phyloP scores from a whole-genome alignment of 179 eudicot species.

The Beta corolliflora region DNA sequence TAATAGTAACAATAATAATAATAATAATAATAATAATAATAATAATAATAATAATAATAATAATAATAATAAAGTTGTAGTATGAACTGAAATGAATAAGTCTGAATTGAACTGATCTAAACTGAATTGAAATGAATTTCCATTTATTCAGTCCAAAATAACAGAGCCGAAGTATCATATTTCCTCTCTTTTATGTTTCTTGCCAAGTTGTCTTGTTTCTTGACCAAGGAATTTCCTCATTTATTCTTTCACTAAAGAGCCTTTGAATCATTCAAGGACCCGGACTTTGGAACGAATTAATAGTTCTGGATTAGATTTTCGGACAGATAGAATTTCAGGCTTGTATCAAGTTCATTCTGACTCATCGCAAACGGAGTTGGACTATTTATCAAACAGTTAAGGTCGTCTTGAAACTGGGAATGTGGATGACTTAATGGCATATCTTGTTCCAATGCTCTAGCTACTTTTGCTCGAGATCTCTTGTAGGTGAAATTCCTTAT shows the following conservation, averaged over 20 bases:
- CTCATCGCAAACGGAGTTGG: not conserved
- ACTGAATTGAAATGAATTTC: too few relatives aligned
- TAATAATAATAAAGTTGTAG: too few relatives aligned
- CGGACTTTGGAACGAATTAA: too few relatives aligned
- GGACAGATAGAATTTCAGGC: not conserved
- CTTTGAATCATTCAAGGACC: not conserved
- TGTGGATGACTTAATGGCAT: not conserved
- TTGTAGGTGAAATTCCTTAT: not conserved
- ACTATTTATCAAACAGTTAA: too few relatives aligned
- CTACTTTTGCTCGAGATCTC: not conserved
- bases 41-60: too few relatives aligned
- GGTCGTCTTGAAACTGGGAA: not conserved
- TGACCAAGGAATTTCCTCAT: not conserved
- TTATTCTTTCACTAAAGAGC: not conserved
- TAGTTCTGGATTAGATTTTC: not conserved
- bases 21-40: too few relatives aligned
- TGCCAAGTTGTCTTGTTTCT: not conserved
- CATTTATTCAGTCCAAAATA: too few relatives aligned
- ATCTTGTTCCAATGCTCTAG: not conserved
- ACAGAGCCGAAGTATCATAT: too few relatives aligned
- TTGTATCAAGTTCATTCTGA: not conserved
- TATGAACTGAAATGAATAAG: too few relatives aligned
- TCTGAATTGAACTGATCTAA: too few relatives aligned
- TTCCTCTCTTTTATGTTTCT: too few relatives aligned
- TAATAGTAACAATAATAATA: too few relatives aligned